Conservation (phyloP, 768 basidiomycete species). For the Tricholoma furcatifolium region DNA sequence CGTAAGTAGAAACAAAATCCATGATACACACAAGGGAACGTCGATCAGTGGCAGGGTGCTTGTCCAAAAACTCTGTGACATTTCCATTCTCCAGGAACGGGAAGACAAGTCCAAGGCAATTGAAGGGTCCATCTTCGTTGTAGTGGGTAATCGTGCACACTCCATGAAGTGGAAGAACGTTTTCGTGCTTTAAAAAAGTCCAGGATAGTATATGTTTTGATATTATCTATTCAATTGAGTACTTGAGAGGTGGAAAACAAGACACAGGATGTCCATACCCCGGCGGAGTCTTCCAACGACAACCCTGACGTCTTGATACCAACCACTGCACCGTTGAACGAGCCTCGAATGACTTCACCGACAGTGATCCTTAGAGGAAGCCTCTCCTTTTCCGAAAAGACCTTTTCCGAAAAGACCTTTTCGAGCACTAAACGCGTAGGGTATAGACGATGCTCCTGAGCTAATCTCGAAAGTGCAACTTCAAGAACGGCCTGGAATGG, state of each 20-base stretch:
- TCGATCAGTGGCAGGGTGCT: background rate
- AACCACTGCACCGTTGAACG: background rate
- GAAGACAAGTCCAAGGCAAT: slow-evolving; percentile 1
- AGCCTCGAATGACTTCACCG: background rate
- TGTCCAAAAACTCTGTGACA: background rate
- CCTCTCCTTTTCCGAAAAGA: background rate
- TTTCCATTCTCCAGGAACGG: background rate
- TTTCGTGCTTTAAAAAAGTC: background rate
- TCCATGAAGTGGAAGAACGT: background rate
- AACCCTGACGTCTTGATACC: background rate
- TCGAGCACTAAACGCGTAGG: background rate
- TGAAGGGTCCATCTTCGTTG: background rate
- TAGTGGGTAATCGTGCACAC: background rate
- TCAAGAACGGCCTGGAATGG: background rate
- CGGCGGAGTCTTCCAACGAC: background rate
- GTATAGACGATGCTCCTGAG: background rate
- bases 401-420: no score
- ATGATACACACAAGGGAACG: background rate
- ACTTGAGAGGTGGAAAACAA: background rate
- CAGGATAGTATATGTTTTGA: background rate
- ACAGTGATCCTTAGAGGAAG: background rate
- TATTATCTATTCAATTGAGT: background rate
- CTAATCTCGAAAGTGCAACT: background rate
- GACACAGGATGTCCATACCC: background rate
- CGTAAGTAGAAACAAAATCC: background rate